Evolutionary conservation across 148 eudicot genomes (phyloP), one percentile per base, ranked within the genome.

Genomic region (Nepenthes gracilis): DNA sequence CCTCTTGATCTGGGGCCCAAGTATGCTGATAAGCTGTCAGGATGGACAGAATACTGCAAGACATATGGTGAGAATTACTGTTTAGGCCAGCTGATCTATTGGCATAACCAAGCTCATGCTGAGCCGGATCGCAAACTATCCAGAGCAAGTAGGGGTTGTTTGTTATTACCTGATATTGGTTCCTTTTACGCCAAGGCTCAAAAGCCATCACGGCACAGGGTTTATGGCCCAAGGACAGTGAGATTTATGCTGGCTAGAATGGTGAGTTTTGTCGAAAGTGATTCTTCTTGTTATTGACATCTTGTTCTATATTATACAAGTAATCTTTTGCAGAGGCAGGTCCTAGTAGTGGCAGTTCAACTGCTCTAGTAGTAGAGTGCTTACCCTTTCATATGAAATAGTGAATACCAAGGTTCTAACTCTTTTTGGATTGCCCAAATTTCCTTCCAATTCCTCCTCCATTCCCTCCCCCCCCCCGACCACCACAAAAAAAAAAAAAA

Each of bases 1-100:
- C 96, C 99, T 63, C 88, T 93, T 60, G 99, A 93, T 81, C 71
- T 93, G 66, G 94, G 99, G 59, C 99, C 99, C 57, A 88, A 93
- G 72, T 93, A 72, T 67, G 77, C 89, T 36, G 86, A 83, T 64
- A 88, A 84, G 69, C 37, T 93, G 57, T 69, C 95, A 47, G 87
- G 88, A 33, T 69, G 76, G 15, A 83, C 87, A 12, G 96, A 93
- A 65, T 88, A 86, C 68, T 63, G 90, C 80, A 92, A 92, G 75
- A 84, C 85, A 40, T 92, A 92, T 65, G 84, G 86, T 53, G 91
- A 88, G 70, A 86, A 81, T 74, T 93, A 93, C 77, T 88, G 96
- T 74, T 63, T 93, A 69, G 99, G 95, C 67, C 96, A 93, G 79
- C 78, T 93, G 63, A 86, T 93, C 38, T 86, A 70, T 75, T 93